Evolutionary conservation across 352 stramenopile genomes (phyloP), one percentile per base, ranked within the genome.

Genomic region (Phytophthora melonis): DNA sequence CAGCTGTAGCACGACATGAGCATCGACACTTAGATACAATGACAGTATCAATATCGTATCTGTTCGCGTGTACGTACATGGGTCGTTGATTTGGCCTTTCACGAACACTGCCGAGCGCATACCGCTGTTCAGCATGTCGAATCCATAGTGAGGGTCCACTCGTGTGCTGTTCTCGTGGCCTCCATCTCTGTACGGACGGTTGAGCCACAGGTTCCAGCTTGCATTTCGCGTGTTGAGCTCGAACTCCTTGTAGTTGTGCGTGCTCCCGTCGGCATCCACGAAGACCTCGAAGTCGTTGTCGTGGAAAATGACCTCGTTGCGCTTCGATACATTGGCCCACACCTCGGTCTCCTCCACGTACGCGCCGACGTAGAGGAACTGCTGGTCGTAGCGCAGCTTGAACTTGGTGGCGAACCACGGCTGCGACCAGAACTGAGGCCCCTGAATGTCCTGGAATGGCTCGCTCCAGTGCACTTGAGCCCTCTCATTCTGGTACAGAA

Each of bases 271-370:
- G 1, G 90, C 77, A 75, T 98, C 92, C 25, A 97, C 80, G 72
- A 98, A 97, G 10, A 97, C 90, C 72, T 98, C 91, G 77, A 97
- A 97, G 80, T 98, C 93, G 56, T 96, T 97, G 80, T 98, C 93
- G 43, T 89, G 79, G 61, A 94, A 96, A 30, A 95, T 75, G 4
- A 96, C 84, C 1, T 81, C 66, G 61, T 96, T 92, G 55, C 85
- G 81, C 13, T 79, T 58, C 0, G 87, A 87, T 50, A 90, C 63
- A 63, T 91, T 94, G 41, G 88, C 89, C 84, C 87, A 94, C 50
- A 95, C 73, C 14, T 69, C 65, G 1, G 79, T 81, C 58, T 94
- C 88, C 68, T 95, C 75, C 27, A 96, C 9, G 58, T 87, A 87
- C 13, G 82, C 88, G 32, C 78, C 86, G n/a, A 96, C 70, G 58